These are phyloP conservation scores for Cadophora luteo-olivacea DNA, from an alignment of 2,329 filamentous ascomycete species.

Conservation along the genomic window DNA sequence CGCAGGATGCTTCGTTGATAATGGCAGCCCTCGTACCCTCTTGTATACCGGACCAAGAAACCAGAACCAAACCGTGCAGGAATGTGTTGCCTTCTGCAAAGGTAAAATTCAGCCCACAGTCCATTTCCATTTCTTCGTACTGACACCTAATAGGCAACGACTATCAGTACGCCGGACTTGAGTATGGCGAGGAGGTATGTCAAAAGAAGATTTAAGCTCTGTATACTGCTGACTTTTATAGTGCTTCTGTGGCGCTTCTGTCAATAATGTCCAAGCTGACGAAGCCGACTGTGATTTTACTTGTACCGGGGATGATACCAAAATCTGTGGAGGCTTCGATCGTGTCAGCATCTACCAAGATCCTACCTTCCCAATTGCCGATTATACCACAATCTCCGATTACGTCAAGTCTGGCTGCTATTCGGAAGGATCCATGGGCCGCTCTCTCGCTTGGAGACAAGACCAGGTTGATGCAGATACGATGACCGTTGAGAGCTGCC, in stretches of 20 bases:
- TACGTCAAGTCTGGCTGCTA: constrained; percentile 49
- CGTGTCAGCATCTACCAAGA: constrained; percentile 46
- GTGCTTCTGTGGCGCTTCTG: constrained; percentile 46
- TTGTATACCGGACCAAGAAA: constrained; percentile 41
- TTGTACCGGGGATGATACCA: constrained; percentile 37
- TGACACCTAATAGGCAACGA: constrained; percentile 39
- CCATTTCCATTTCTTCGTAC: background rate
- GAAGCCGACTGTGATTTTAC: constrained; percentile 39
- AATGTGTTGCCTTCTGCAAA: constrained; percentile 47
- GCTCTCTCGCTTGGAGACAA: constrained; percentile 43
- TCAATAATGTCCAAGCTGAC: constrained; percentile 40
- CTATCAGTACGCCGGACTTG: constrained; percentile 46
- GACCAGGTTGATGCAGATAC: constrained; percentile 41
- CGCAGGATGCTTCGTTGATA: constrained; percentile 45
- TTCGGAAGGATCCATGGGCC: constrained; percentile 45
- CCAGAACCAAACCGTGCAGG: constrained; percentile 46
- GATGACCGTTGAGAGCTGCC: constrained; percentile 46
- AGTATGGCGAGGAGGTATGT: constrained; percentile 36
- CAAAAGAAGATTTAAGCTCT: background rate
- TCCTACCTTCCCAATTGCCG: constrained; percentile 43
- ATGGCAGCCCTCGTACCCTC: constrained; percentile 40
- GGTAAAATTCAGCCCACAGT: constrained; percentile 30
- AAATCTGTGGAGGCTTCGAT: constrained; percentile 40
- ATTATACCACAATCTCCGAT: constrained; percentile 41
- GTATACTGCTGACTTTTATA: constrained; percentile 38